Conservation (phyloP, 306 rosid species). For the Ammopiptanthus mongolicus region DNA sequence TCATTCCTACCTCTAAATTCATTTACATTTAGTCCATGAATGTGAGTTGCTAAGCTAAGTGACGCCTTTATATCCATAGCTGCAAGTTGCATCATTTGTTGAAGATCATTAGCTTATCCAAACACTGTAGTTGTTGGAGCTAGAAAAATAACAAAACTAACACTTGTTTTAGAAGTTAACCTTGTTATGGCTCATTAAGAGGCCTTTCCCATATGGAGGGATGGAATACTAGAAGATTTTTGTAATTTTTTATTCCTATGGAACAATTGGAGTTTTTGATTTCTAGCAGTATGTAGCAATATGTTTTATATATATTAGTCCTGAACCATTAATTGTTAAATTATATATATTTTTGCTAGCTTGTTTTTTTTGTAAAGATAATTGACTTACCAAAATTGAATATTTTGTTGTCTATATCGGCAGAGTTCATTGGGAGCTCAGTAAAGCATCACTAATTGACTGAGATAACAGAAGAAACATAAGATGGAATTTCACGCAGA, state of each 20-base stretch:
- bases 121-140: neutral
- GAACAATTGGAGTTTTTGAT: neutral
- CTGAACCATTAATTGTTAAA: neutral
- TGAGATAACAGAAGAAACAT: neutral
- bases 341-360: neutral
- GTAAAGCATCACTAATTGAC: too few species aligned
- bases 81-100: neutral
- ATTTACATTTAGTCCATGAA: neutral
- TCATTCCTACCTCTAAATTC: neutral
- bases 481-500: conserved; percentile 8
- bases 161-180: neutral
- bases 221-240: neutral
- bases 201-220: neutral
- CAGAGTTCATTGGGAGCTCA: too few species aligned
- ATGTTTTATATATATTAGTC: neutral
- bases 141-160: too few species aligned
- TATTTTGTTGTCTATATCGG: neutral
- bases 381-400: neutral
- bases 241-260: too few species aligned
- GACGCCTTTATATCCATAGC: neutral
- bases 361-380: neutral
- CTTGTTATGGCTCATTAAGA: neutral
- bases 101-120: neutral
- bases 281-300: neutral
- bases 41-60: neutral